Evolutionary conservation across 2,329 filamentous ascomycete genomes (phyloP), one percentile per base, ranked within the genome.

Genomic region (Neofusicoccum ribis): DNA sequence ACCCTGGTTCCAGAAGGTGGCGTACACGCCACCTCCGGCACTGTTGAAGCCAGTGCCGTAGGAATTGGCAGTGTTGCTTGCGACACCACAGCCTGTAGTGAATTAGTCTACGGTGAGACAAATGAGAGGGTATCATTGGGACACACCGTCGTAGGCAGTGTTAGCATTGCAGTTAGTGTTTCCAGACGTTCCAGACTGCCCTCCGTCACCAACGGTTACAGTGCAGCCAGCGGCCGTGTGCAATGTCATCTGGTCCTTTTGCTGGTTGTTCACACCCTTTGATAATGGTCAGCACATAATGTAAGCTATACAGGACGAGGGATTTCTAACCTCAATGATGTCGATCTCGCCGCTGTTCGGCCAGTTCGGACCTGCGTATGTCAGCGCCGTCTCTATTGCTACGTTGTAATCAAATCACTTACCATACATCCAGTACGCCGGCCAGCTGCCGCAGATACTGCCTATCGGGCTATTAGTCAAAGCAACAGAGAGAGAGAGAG

Each of bases 11-110:
- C 81, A 81, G 14, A 78, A 72, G 3, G 77, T 72, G 9, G 77
- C 80, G 63, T 80, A 82, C 0, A 81, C 77, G 34, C 79, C 80
- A 43, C 80, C 80, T 9, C 77, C 78, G 23, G 74, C 76, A 15
- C 71, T 71, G 54, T 80, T 80, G 69, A 80, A 80, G 0, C 72
- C 70, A 1, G 73, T 75, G 15, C 78, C 78, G 63, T 75, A 79
- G 3, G 74, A 73, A 23, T 71, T 73, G 2, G 73, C 66, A 34
- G 63, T 70, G 44, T 68, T 70, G 52, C 72, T 72, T 4, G 68
- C 17, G 23, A 76, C 71, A 15, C 74, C 72, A 51, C 76, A 78
- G 41, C 76, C 76, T 63, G 50, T 41, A 14, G 3, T 9, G 20
- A 4, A 17, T 60, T 34, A 46, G 17, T 11, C 12, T 31, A 20